These are phyloP conservation scores for Raphanus hybrid DNA, from an alignment of 441 rosid genomes.

Conservation along the genomic window DNA sequence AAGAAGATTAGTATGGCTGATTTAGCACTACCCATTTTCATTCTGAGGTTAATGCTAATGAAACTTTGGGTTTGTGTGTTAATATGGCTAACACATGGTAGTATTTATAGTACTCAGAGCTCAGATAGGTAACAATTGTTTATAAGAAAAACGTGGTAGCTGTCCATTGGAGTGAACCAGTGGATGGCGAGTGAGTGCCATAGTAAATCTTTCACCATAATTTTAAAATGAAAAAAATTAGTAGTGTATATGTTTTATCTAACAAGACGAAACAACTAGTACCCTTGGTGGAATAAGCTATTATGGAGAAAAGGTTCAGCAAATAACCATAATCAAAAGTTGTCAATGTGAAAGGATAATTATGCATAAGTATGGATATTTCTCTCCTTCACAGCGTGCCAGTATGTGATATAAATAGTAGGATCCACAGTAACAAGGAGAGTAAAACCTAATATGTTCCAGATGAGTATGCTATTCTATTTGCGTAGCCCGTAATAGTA, in stretches of 20 bases:
- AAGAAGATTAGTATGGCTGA: slow-evolving; percentile 26
- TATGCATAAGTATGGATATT: too few relatives aligned
- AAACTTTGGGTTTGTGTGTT: slow-evolving; percentile 6
- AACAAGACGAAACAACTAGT: not conserved
- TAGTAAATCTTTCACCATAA: not conserved
- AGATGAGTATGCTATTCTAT: too few relatives aligned
- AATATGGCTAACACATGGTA: not conserved
- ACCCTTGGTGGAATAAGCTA: too few relatives aligned
- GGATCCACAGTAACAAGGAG: too few relatives aligned
- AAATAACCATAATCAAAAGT: too few relatives aligned
- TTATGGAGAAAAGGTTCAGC: too few relatives aligned
- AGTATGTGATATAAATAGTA: too few relatives aligned
- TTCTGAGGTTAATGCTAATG: not conserved
- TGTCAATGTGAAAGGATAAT: too few relatives aligned
- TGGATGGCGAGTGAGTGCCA: not conserved
- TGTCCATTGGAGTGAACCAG: not conserved
- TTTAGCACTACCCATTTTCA: slow-evolving; percentile 19
- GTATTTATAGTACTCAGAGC: slow-evolving; percentile 11
- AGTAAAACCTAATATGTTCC: too few relatives aligned
- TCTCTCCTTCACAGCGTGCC: too few relatives aligned
- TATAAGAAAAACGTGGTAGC: not conserved
- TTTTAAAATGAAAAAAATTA: not conserved
- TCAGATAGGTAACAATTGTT: not conserved
- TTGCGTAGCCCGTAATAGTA: too few relatives aligned
- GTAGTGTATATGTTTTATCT: not conserved